Evolutionary conservation across 1,284 basidiomycete species (phyloP), one percentile per base, ranked within the genome.

Genomic region (Pseudozyma pruni): DNA sequence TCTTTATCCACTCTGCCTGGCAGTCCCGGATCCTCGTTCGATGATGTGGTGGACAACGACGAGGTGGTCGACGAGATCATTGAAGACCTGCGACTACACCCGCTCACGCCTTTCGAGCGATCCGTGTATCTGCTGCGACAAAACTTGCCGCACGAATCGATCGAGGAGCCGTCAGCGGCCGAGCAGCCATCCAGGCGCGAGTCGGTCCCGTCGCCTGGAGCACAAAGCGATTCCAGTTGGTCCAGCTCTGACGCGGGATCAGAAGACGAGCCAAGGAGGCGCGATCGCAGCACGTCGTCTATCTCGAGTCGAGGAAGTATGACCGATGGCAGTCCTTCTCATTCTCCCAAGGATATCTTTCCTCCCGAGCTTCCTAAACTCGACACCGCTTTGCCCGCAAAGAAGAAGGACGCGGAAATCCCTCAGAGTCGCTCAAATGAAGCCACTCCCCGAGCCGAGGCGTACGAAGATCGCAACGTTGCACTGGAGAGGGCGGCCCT

Each of bases 11-110:
- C 23, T 23, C 16, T 16, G 2, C 17, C 22, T 9, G 25, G 4
- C 35, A 54, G 50, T 14, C 55, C 62, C 3, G 29, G 34, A 8
- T 55, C 62, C 11, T 59, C 56, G 8, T 35, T 66, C 16, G 56
- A 67, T 19, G 45, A 33, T 6, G 20, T 67, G 2, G 49, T 60
- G 13, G 63, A 68, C 43, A 49, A 61, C 13, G 64, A 68, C 23
- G 64, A 68, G 42, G 58, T 61, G 17, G 25, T 68, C 17, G 51
- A 57, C 22, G 39, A 58, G 27, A 58, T 68, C 35, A 44, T 61
- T 22, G 58, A 68, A 9, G n/a, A 37, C 1, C 34, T 68, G 7
- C 32, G 41, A 20, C 46, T 68, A 13, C 23, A 40, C 29, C 58
- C 25, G 8, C 46, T 61, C 3, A 57, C 64, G 2, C 58, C 64